Evolutionary conservation across 2,329 filamentous ascomycete genomes (phyloP).

Genomic region (Amylocarpus encephaloides): DNA sequence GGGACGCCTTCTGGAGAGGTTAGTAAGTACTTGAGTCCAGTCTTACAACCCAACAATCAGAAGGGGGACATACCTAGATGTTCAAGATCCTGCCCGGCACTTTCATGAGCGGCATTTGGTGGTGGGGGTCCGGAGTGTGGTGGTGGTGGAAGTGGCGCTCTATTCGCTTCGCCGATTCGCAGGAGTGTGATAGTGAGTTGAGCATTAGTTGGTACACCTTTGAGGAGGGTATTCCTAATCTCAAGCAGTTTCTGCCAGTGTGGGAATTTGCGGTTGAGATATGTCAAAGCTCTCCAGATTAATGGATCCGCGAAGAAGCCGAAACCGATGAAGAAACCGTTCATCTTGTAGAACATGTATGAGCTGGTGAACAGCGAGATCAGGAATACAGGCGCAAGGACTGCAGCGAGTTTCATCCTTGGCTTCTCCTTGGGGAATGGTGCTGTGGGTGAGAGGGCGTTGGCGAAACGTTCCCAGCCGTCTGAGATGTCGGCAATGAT

Average conservation of each 20-base stretch:
- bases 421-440: slow-evolving; percentile 52
- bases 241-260: slow-evolving; percentile 72
- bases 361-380: slow-evolving; percentile 48
- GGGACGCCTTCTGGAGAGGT: slow-evolving; percentile 22
- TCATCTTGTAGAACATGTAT: slow-evolving; percentile 57
- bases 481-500: slow-evolving; percentile 42
- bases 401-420: slow-evolving; percentile 47
- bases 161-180: slow-evolving; percentile 74
- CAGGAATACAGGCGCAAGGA: slow-evolving; percentile 47
- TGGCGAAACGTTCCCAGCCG: slow-evolving; percentile 46
- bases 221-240: slow-evolving; percentile 68
- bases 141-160: slow-evolving; percentile 66
- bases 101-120: slow-evolving; percentile 36
- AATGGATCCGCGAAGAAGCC: slow-evolving; percentile 76
- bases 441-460: slow-evolving; percentile 31
- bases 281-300: slow-evolving; percentile 51
- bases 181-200: slow-evolving; percentile 77
- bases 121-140: slow-evolving; percentile 35
- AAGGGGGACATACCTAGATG: slow-evolving; percentile 37
- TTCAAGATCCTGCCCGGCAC: slow-evolving; percentile 45
- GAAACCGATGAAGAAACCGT: slow-evolving; percentile 63
- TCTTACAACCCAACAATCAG: neutral
- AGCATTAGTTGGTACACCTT: slow-evolving; percentile 79
- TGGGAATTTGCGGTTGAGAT: slow-evolving; percentile 57
- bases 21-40: slow-evolving; percentile 6